These are phyloP conservation scores for Gossypium lobatum DNA, from an alignment of 441 rosid genomes.

Conservation along the genomic window DNA sequence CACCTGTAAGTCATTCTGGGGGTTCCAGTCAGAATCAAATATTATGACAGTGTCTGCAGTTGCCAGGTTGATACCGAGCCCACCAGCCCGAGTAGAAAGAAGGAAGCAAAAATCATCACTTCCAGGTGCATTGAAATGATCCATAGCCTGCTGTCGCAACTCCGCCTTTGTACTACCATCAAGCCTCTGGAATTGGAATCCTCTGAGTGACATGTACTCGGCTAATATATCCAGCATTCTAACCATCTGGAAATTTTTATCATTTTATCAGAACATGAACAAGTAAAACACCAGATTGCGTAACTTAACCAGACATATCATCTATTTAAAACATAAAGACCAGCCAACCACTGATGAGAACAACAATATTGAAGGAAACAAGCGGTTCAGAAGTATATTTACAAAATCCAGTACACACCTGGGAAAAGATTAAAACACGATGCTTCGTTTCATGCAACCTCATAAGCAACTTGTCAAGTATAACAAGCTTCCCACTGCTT, in stretches of 20 bases:
- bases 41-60: conserved; percentile 99
- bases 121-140: conserved; percentile 96
- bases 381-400: not conserved
- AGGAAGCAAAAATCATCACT: conserved; percentile 99
- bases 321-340: conserved; percentile 1
- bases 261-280: conserved; percentile 5
- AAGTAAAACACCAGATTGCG: not conserved
- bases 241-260: conserved; percentile 70
- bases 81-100: conserved; percentile 99
- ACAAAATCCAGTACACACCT: conserved; percentile 48
- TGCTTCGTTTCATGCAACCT: conserved; percentile 95
- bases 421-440: conserved; percentile 95
- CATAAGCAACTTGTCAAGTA: conserved; percentile 93
- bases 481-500: conserved; percentile 98
- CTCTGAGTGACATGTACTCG: conserved; percentile 83
- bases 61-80: conserved; percentile 98
- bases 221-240: conserved; percentile 97
- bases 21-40: conserved; percentile 99
- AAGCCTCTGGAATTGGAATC: conserved; percentile 97
- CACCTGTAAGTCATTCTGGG: conserved; percentile 99
- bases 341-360: not conserved
- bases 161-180: conserved; percentile 99
- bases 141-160: conserved; percentile 98
- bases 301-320: conserved; percentile 12
- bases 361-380: not conserved